Base-by-base conservation (phyloP, 106 monocot genomes). In the Hemerocallis citrina region DNA sequence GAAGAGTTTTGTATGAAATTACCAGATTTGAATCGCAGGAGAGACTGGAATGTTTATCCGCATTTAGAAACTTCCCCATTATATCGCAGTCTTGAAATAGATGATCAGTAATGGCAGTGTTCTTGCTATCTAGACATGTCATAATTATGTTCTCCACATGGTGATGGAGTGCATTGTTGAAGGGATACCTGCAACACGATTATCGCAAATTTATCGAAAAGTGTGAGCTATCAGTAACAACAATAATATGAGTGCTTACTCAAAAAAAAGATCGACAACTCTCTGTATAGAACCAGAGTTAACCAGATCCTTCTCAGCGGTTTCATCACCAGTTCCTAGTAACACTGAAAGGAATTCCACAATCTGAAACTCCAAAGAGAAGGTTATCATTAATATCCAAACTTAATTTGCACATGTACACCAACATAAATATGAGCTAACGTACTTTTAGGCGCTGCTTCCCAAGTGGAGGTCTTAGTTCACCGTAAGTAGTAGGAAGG, bases 91-190 rank as follows among this genome's bases (percentile, higher is more conserved):
- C 62, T 31, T 41, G n/a, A 50, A 81, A 81, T 16, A 75, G 48
- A 64, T 81, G 72, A 61, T 75, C 71, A 43, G 75, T 21, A 6
- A 75, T 17, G 15, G 49, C 63, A 57, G 10, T 49, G 73, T 76
- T 62, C 33, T 71, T 72, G 72, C 68, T 76, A 64, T 76, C 67
- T 36, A 75, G 36, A 55, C 76, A 76, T 30, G 72, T 64, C 0
- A 67, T 36, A 32, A 81, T 63, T 31, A 81, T 67, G 38, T 42
- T 72, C 63, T 81, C 67, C 23, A 81, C 80, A 58, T 75, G 80
- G 68, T 75, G 75, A 33, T 81, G 80, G 57, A 81, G 34, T 54
- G 61, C 52, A 57, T 75, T 81, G 72, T 81, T 75, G 62, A 81
- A 81, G 17, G 80, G 80, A 70, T 81, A 81, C 58, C 80, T 81